These are phyloP conservation scores for Diaporthe nobilis DNA, from an alignment of 2,329 filamentous ascomycete species.

Conservation along the genomic window DNA sequence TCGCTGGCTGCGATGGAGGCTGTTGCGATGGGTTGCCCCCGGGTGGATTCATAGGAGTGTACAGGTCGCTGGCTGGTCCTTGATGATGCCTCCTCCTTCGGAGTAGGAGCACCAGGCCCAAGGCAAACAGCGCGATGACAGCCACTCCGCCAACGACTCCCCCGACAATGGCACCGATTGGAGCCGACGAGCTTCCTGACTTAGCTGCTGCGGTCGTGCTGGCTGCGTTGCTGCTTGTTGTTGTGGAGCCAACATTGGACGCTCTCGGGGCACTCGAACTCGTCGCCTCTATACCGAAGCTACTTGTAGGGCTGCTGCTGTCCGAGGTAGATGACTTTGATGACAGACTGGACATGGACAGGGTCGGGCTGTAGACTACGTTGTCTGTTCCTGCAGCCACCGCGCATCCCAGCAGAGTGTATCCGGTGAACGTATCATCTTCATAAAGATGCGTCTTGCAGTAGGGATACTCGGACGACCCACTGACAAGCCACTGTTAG, in stretches of 20 bases:
- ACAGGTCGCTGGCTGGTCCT: slow-evolving; percentile 33
- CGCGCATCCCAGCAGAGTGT: slow-evolving; percentile 50
- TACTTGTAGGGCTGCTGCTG: not conserved
- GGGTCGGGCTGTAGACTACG: slow-evolving; percentile 44
- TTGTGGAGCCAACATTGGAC: not conserved
- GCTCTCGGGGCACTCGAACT: not conserved
- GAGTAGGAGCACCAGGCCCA: slow-evolving; percentile 50
- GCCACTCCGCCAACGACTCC: slow-evolving; percentile 51
- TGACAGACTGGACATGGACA: slow-evolving; percentile 2
- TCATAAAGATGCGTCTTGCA: slow-evolving; percentile 52
- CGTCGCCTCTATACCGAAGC: not conserved
- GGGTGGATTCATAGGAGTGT: not conserved
- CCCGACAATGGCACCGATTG: slow-evolving; percentile 50
- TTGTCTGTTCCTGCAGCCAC: slow-evolving; percentile 44
- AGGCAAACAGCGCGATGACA: slow-evolving; percentile 48
- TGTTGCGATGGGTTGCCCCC: not conserved
- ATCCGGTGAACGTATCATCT: slow-evolving; percentile 45
- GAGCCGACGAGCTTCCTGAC: slow-evolving; percentile 35
- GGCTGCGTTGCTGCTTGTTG: slow-evolving; percentile 10
- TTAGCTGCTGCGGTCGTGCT: not conserved
- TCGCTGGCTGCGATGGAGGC: slow-evolving; percentile 11
- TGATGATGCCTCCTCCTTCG: slow-evolving; percentile 47
- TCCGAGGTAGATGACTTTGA: slow-evolving; percentile 7
- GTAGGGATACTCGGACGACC: slow-evolving; percentile 44
- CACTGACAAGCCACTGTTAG: slow-evolving; percentile 42